Evolutionary conservation across 1,284 basidiomycete genomes (phyloP), one percentile per base, ranked within the genome.

Genomic region (Coriolopsis trogii): DNA sequence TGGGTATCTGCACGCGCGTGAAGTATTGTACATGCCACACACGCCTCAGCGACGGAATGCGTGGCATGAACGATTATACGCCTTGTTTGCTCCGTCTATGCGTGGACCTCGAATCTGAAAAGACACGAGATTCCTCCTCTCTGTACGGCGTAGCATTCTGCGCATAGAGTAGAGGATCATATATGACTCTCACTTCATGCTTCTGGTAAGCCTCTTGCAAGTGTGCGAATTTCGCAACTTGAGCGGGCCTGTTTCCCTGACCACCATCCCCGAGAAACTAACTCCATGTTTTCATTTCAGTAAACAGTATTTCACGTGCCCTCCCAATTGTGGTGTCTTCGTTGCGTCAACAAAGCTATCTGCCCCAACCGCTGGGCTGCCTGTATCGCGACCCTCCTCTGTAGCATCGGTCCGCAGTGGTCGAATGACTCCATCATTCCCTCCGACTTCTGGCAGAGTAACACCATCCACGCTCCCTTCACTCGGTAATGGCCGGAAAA

Each of bases 241-340:
- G n/a, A n/a, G n/a, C n/a, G n/a, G n/a, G n/a, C n/a, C n/a, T n/a
- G n/a, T n/a, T n/a, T n/a, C n/a, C n/a, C n/a, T n/a, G n/a, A n/a
- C n/a, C n/a, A n/a, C n/a, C n/a, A n/a, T n/a, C n/a, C n/a, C n/a
- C n/a, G n/a, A n/a, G n/a, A n/a, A n/a, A n/a, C n/a, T n/a, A n/a
- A n/a, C n/a, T 34, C 20, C 6, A 34, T 18, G 4, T 7, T 34
- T 13, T 34, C 13, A 49, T 49, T 39, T 3, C 61, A 87, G 94
- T 36, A 84, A 85, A 39, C 85, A 81, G 65, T 98, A 99, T 70
- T 99, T 99, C 66, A 67, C 76, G 0, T 98, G 95, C 68, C 82
- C 90, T 23, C 84, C 87, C 0, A 82, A 84, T 46, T 95, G 93
- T 61, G 96, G 96, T 30, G 91, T 99, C 38, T 99, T 98, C 67